These are phyloP conservation scores for Jacaranda mimosifolia DNA, from an alignment of 257 asterid genomes.

Conservation along the genomic window DNA sequence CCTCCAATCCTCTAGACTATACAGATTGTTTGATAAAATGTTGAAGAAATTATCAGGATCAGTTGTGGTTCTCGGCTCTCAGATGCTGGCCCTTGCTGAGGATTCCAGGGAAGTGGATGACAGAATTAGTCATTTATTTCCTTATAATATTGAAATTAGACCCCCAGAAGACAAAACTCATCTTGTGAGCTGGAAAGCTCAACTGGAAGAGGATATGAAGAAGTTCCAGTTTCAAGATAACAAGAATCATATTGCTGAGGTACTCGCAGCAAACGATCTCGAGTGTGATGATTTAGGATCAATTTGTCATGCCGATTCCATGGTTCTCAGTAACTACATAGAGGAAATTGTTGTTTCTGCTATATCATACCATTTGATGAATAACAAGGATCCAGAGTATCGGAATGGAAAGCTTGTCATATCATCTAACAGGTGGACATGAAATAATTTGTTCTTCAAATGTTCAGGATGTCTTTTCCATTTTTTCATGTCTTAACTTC, in stretches of 20 bases:
- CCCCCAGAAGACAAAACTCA: slow-evolving; percentile 82
- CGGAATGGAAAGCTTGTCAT: slow-evolving; percentile 94
- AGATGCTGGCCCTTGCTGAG: slow-evolving; percentile 62
- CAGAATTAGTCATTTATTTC: slow-evolving; percentile 64
- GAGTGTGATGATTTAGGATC: slow-evolving; percentile 87
- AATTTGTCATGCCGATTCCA: slow-evolving; percentile 73
- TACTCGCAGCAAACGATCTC: slow-evolving; percentile 87
- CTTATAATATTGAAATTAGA: slow-evolving; percentile 76
- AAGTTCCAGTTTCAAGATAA: slow-evolving; percentile 79
- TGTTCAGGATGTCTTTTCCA: background rate
- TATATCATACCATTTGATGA: slow-evolving; percentile 76
- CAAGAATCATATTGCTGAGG: slow-evolving; percentile 86
- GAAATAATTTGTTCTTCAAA: slow-evolving; percentile 15
- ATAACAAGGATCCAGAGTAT: slow-evolving; percentile 73
- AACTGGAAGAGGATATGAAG: slow-evolving; percentile 82
- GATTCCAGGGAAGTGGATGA: slow-evolving; percentile 64
- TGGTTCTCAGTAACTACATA: slow-evolving; percentile 68
- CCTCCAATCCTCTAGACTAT: slow-evolving; percentile 64
- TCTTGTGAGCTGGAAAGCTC: slow-evolving; percentile 85
- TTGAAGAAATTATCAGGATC: slow-evolving; percentile 84
- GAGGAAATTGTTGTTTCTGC: slow-evolving; percentile 92
- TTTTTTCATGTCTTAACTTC: slow-evolving; percentile 1
- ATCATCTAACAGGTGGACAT: slow-evolving; percentile 75
- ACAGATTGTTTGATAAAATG: slow-evolving; percentile 70
- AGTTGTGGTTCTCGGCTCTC: slow-evolving; percentile 84